Base-by-base conservation (phyloP, 2,329 filamentous ascomycete species). In the Simplicillium aogashimaense region DNA sequence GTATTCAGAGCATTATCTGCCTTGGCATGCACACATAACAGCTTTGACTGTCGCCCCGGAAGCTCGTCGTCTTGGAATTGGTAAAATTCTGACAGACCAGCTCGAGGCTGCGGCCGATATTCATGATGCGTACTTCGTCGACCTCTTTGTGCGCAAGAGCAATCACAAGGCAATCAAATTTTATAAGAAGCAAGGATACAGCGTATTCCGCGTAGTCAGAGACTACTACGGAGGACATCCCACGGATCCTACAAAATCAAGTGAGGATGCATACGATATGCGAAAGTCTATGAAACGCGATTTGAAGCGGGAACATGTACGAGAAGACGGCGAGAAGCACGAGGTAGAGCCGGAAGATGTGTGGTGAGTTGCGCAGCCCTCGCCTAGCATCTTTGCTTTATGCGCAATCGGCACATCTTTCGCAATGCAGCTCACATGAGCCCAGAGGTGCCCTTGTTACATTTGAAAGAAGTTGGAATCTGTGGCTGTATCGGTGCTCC, bases 21-120 rank as follows among this genome's bases (percentile, higher is more conserved):
- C 90, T n/a, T 97, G 88, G 86, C 92, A 98, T 66, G 90, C 88
- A 15, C 92, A 98, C 64, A 94, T 98, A 57, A 98, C 92, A 4
- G 92, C 90, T 29, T 72, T 98, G 38, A 97, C 92, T 1, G 86
- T 98, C 15, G 83, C 90, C 1, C 92, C 92, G 0, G 78, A 83
- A 42, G 87, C 87, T 37, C 81, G 92, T 20, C 78, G 92, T 34
- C 74, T 92, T 13, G 90, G 92, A 13, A 84, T 95, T 52, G 92
- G 90, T 38, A 86, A 83, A 44, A 81, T 83, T 35, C 72, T 98
- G 30, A 88, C 84, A 0, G 75, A 84, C 53, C 80, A 86, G 42
- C 72, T 98, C 25, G 90, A 95, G 61, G 70, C 72, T n/a, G 81
- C 79, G 2, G 87, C 86, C 32, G 84, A 95, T 51, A 81, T 79